These are phyloP conservation scores for Exutisphaerella laricina DNA, from an alignment of 2,329 filamentous ascomycete genomes.

Conservation along the genomic window DNA sequence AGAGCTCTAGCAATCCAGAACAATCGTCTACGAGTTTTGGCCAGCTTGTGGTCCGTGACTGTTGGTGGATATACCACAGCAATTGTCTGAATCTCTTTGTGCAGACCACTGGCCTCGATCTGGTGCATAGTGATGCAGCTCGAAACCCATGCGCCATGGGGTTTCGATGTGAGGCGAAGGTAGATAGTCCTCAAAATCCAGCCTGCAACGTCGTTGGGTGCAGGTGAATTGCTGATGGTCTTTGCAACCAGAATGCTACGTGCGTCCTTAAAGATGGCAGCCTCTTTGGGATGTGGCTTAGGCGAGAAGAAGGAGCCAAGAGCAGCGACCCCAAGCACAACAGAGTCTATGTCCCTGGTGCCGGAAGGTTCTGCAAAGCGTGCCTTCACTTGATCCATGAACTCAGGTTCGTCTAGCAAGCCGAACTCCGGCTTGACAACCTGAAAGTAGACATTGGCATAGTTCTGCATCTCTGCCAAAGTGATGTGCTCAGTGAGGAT, in stretches of 20 bases:
- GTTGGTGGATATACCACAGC: slow-evolving; percentile 31
- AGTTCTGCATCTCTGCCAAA: slow-evolving; percentile 27
- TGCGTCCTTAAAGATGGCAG: slow-evolving; percentile 45
- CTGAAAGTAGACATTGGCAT: slow-evolving; percentile 46
- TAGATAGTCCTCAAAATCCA: slow-evolving; percentile 54
- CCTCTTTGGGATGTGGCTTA: slow-evolving; percentile 40
- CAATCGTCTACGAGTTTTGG: slow-evolving; percentile 27
- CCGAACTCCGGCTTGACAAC: slow-evolving; percentile 50
- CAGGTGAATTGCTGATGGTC: slow-evolving; percentile 25
- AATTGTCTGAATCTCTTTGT: slow-evolving; percentile 38
- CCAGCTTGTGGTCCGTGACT: slow-evolving; percentile 29
- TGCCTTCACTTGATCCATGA: slow-evolving; percentile 26
- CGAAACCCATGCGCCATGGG: slow-evolving; percentile 53
- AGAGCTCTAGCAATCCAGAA: slow-evolving; percentile 52
- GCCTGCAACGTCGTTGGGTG: slow-evolving; percentile 39
- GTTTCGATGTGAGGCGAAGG: slow-evolving; percentile 48
- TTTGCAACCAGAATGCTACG: slow-evolving; percentile 36
- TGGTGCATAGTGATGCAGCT: slow-evolving; percentile 56
- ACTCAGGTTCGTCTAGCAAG: slow-evolving; percentile 39
- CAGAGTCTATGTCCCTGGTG: slow-evolving; percentile 40
- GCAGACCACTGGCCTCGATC: slow-evolving; percentile 49
- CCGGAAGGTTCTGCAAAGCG: slow-evolving; percentile 26
- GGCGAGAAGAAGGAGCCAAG: slow-evolving; percentile 50
- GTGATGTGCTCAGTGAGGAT: slow-evolving; percentile 28
- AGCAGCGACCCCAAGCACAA: slow-evolving; percentile 52